phyloP scores from a whole-genome alignment of 345 rosid genomes.

The Xanthoceras sorbifolium region DNA sequence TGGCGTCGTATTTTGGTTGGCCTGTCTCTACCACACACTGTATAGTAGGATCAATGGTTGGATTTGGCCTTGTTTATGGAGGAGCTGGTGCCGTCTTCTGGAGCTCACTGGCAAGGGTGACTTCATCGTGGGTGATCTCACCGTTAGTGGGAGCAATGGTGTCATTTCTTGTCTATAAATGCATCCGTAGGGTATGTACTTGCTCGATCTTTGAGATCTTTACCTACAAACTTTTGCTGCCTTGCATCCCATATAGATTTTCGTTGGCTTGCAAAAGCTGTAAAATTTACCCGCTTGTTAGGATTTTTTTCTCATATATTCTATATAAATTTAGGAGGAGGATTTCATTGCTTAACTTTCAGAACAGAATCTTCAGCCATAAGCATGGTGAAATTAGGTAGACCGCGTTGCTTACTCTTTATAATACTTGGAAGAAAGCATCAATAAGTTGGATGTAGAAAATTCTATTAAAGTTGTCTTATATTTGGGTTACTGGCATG shows the following conservation, averaged over 20 bases:
- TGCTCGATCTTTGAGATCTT: conserved; percentile 12
- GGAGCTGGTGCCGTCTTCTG: conserved; percentile 96
- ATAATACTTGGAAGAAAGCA: not conserved
- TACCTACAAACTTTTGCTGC: not conserved
- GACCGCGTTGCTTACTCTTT: not conserved
- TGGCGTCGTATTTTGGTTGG: conserved; percentile 90
- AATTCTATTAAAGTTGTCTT: not conserved
- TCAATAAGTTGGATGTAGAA: not conserved
- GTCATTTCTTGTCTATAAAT: conserved; percentile 91
- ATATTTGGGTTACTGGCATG: no score
- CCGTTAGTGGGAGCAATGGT: conserved; percentile 81
- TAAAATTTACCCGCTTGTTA: not conserved
- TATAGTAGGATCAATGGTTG: conserved; percentile 97
- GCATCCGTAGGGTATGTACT: conserved; percentile 86
- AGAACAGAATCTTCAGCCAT: not conserved
- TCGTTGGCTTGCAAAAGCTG: not conserved
- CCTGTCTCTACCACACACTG: conserved; percentile 99
- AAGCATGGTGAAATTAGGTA: not conserved
- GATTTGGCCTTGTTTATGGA: conserved; percentile 91
- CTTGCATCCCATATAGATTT: not conserved
- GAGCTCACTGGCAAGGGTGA: conserved; percentile 88
- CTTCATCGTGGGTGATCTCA: conserved; percentile 94
- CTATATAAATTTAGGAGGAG: not conserved
- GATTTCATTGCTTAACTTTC: not conserved
- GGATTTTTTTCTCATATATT: not conserved